Evolutionary conservation across 2,329 filamentous ascomycete species (phyloP), one percentile per base, ranked within the genome.

Genomic region (Fusarium beomiforme): DNA sequence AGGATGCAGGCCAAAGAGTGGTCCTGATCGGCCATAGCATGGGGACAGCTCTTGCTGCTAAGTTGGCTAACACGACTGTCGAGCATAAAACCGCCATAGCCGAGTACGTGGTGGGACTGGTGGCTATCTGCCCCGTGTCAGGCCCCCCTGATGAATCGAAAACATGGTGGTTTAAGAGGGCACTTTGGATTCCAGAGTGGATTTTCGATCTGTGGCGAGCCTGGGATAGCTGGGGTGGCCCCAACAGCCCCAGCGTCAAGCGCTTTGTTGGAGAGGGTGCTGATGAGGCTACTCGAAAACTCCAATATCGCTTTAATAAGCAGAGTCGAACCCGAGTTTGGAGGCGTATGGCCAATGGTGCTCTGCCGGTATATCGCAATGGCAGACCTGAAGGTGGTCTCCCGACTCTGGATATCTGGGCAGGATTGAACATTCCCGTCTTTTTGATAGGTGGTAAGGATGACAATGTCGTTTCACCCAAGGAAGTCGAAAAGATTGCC

Each of bases 21-120:
- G 87, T 98, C 23, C 80, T 98, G 33, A 89, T 98, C 64, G 94
- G 91, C 3, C 96, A 99, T 78, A 97, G 94, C 78, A 92, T 98
- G 89, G 96, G 96, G 10, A 94, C 92, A 64, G 92, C 92, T 6
- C 83, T 98, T 23, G 89, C 91, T 9, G 91, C 93, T 29, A 83
- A 91, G 19, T 83, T 98, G 55, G 91, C 93, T 13, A 84, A 80
- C 73, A 78, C 68, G 4, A 74, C 73, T 17, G 43, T 73, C 23
- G 81, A 86, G 2, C 83, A 90, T 64, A 83, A 80, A 24, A 83
- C 84, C 29, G 79, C 83, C 3, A 75, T 93, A n/a, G 84, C 88
- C 34, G 80, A 90, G 13, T 85, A 93, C 76, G 87, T 97, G n/a
- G 82, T 90, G 49, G 94, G 93, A 1, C 78, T 98, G 10, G 84